Evolutionary conservation across 176 grass and related monocot genomes (phyloP), one percentile per base, ranked within the genome.

Genomic region (Aegilops longissima): DNA sequence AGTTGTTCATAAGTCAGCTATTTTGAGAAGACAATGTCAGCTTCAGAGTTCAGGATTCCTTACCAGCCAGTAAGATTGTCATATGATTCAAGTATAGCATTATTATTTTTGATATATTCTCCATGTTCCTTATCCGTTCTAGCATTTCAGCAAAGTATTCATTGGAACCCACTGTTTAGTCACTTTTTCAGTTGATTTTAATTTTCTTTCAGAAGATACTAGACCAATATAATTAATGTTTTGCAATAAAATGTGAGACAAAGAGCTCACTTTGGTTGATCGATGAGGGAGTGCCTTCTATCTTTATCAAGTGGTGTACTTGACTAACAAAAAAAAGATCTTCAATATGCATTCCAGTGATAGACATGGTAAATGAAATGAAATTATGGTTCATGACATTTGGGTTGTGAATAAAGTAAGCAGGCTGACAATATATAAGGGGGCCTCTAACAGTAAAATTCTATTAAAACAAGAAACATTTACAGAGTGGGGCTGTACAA

Each of bases 31-130:
- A 78, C 86, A 91, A 91, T 91, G 90, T 91, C 90, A 85, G 82
- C 90, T 82, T 88, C 82, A 0, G 90, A 91, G 56, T 91, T 91
- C 86, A 88, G 86, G 82, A 91, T 91, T 82, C 90, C 90, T 25
- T 91, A 88, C 63, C 90, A 85, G 64, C 90, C 81, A 88, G 90
- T 91, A 88, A 85, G 90, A 42, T 27, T 44, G 24, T 86, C 61
- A 39, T 77, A 77, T 86, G 36, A 56, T 90, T 82, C 24, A 69
- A 17, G 54, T 77, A 42, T 59, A 86, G 27, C 10, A 29, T 90
- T 61, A 77, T 64, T 44, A 7, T 40, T 54, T 18, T 35, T 83
- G 20, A 7, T 61, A 73, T 72, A 30, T 78, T 87, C 18, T 72
- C 54, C 58, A 45, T 27, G 11, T 42, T 65, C 2, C 80, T 49